Conservation (phyloP, 768 basidiomycete species). For the Flagelloscypha sp. region DNA sequence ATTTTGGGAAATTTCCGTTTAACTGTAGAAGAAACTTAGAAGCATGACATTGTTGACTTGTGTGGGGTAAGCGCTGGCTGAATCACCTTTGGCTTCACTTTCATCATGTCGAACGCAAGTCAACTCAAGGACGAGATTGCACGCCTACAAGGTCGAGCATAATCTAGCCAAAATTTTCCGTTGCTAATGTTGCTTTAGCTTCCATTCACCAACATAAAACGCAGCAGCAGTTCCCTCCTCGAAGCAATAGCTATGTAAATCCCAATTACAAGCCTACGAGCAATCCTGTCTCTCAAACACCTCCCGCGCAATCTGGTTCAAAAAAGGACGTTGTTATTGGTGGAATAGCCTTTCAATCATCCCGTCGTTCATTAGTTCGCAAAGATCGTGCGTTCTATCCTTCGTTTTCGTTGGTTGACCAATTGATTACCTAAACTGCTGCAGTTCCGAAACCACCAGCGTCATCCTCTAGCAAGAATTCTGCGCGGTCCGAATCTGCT, state of each 20-base stretch:
- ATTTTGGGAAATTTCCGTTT: too few relatives aligned
- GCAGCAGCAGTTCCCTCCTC: constrained; percentile 20
- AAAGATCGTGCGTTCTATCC: constrained; percentile 64
- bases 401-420: constrained; percentile 14
- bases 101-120: constrained; percentile 43
- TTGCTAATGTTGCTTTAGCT: too few relatives aligned
- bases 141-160: constrained; percentile 54
- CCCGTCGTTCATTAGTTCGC: constrained; percentile 76
- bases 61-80: too few relatives aligned
- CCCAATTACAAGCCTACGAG: constrained; percentile 50
- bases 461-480: constrained; percentile 22
- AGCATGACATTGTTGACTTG: not conserved
- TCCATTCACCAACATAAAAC: constrained; percentile 18
- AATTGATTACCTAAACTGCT: constrained; percentile 35
- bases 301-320: constrained; percentile 19
- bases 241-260: constrained; percentile 53
- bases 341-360: constrained; percentile 83
- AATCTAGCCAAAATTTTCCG: too few relatives aligned
- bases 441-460: constrained; percentile 22
- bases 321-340: constrained; percentile 73
- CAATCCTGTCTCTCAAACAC: constrained; percentile 21
- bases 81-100: constrained; percentile 10
- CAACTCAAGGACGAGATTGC: constrained; percentile 60
- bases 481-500: constrained; percentile 9
- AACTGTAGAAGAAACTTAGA: too few relatives aligned